Evolutionary conservation across 2,329 filamentous ascomycete species (phyloP).

Genomic region (Claviceps sorghi): DNA sequence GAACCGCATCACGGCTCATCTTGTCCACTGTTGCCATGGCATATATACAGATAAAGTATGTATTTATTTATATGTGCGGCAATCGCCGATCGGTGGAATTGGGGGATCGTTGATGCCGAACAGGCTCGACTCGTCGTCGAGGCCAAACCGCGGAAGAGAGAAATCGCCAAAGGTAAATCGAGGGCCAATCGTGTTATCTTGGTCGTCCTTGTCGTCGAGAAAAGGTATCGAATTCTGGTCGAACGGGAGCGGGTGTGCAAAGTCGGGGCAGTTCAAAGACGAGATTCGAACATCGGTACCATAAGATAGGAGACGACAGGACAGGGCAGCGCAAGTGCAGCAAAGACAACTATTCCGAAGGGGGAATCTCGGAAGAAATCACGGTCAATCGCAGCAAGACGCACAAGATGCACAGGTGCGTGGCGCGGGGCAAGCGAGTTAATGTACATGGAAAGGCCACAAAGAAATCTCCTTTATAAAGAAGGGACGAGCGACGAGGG

Average conservation of each 20-base stretch:
- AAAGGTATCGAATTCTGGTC: too few species aligned
- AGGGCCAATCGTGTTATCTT: neutral
- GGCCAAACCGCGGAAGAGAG: neutral
- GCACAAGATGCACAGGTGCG: neutral
- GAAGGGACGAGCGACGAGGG: too few species aligned
- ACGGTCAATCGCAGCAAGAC: neutral
- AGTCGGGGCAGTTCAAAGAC: neutral
- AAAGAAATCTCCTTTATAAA: neutral
- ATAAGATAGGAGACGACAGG: neutral
- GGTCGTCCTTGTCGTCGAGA: neutral
- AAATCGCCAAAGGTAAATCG: neutral
- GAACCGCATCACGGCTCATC: slow-evolving; percentile 28
- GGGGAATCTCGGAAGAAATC: neutral
- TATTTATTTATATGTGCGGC: neutral
- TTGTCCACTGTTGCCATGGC: neutral
- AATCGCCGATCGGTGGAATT: neutral
- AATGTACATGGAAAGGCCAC: neutral
- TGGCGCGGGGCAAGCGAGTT: too few species aligned
- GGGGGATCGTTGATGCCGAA: neutral
- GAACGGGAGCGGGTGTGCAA: neutral
- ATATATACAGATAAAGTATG: neutral
- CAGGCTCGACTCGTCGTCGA: neutral
- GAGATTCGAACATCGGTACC: neutral
- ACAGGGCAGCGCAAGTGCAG: neutral
- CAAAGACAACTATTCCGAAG: neutral